Evolutionary conservation across 2,329 filamentous ascomycete genomes (phyloP), one percentile per base, ranked within the genome.

Genomic region (Bipolaris bicolor): DNA sequence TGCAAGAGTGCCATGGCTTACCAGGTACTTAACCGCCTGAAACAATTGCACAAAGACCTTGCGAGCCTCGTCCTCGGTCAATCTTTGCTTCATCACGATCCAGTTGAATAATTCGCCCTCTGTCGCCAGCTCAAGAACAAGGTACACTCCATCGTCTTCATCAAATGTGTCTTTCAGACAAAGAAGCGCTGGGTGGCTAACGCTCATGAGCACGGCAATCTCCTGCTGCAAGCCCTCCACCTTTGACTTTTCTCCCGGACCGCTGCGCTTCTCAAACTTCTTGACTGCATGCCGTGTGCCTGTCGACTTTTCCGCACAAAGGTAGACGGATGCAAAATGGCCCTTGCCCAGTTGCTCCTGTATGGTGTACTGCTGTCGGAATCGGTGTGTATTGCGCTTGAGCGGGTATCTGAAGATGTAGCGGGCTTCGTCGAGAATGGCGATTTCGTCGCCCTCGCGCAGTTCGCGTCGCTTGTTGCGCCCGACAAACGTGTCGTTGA

Each of bases 91-190:
- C 83, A 89, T 88, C 24, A 97, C 90, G 60, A 99, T 97, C 79
- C 87, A 89, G 73, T 98, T 97, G 83, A 99, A 99, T 13, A 99
- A 81, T 77, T 99, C 96, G 69, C 95, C 95, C 77, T 97, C 92
- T 0, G 92, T 83, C 1, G 94, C 94, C 66, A 98, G 83, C 75
- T 99, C 95, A 47, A 98, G 80, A 10, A 99, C 89, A 40, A 99
- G 81, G 74, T 97, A 98, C 18, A 97, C 92, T 1, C 91, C 91
- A 65, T 95, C 92, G 47, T 85, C 84, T 75, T 99, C 95, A 70
- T 96, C 91, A 74, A 97, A 99, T 0, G 92, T 97, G 65, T 97
- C 93, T 76, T 96, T 97, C 53, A 99, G 81, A 73, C 93, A 97
- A 13, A 99, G 82, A 51, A 99, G 85, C 65, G 96, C 95, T 3